Conservation (phyloP, 495 filamentous ascomycete species). For the Aspergillus cavernicola region DNA sequence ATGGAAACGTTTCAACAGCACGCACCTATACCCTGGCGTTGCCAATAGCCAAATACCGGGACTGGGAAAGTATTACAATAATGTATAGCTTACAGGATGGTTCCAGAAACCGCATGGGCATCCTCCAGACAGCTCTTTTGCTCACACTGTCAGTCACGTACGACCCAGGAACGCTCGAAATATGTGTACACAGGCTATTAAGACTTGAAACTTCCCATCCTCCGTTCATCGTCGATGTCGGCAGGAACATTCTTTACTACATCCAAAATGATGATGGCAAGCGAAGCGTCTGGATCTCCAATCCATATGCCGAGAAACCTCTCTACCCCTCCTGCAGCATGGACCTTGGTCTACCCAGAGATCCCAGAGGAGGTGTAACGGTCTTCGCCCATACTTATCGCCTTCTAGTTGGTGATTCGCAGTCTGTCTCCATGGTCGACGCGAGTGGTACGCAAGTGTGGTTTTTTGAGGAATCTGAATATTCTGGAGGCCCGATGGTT, state of each 20-base stretch:
- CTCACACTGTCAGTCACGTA: conserved; percentile 9
- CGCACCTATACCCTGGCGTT: background rate
- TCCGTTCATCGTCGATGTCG: conserved; percentile 13
- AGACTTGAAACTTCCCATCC: background rate
- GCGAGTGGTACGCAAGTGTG: conserved; percentile 15
- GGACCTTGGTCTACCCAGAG: conserved; percentile 13
- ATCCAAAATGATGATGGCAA: conserved; percentile 18
- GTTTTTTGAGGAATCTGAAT: conserved; percentile 9
- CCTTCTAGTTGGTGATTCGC: conserved; percentile 16
- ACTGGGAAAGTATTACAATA: background rate
- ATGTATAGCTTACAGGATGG: background rate
- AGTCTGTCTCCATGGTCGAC: conserved; percentile 15
- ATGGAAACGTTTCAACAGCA: background rate
- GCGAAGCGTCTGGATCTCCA: conserved; percentile 19
- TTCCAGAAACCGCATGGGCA: conserved; percentile 11
- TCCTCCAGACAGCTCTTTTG: background rate
- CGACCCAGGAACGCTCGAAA: conserved; percentile 3
- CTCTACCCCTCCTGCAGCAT: conserved; percentile 12
- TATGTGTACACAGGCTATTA: conserved; percentile 12
- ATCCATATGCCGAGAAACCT: conserved; percentile 9
- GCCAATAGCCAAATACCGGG: background rate
- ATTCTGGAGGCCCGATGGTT: background rate
- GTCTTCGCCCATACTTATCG: conserved; percentile 7
- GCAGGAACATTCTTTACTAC: conserved; percentile 18
- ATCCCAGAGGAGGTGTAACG: background rate